phyloP scores from a whole-genome alignment of 805 yeast genomes.

The Zygoascus tannicola region DNA sequence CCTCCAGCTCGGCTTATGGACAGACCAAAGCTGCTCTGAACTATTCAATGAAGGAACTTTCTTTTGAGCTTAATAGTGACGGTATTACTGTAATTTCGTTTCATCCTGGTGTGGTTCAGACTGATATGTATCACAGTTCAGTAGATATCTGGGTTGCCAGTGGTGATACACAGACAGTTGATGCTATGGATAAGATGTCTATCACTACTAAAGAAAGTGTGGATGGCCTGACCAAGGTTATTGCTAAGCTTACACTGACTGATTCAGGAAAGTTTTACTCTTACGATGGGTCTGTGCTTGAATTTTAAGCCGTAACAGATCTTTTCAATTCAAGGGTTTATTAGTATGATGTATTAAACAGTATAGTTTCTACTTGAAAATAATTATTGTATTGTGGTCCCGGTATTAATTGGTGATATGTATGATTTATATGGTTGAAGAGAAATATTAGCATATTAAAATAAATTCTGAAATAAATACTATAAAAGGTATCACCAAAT shows the following conservation, averaged over 20 bases:
- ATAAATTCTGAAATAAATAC: too few relatives aligned
- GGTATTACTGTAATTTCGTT: constrained; percentile 27
- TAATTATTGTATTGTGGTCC: too few relatives aligned
- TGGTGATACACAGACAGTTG: too few relatives aligned
- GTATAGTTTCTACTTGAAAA: too few relatives aligned
- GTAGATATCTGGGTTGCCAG: too few relatives aligned
- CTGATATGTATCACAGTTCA: constrained; percentile 28
- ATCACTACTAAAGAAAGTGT: constrained; percentile 23
- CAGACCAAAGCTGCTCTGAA: constrained; percentile 20
- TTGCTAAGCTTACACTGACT: constrained; percentile 19
- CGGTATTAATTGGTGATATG: too few relatives aligned
- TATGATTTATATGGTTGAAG: too few relatives aligned
- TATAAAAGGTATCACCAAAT: too few relatives aligned
- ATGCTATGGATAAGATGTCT: constrained; percentile 1
- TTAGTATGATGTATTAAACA: too few relatives aligned
- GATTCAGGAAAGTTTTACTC: constrained; percentile 20
- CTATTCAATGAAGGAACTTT: constrained; percentile 24
- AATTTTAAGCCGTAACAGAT: too few relatives aligned
- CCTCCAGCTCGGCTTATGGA: neutral
- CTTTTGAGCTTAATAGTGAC: constrained; percentile 22
- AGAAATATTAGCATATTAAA: too few relatives aligned
- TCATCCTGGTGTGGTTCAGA: constrained; percentile 36
- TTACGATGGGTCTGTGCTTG: constrained; percentile 6
- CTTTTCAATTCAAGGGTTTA: too few relatives aligned
- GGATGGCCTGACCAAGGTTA: constrained; percentile 13